These are phyloP conservation scores for Suillus occidentalis DNA, from an alignment of 768 basidiomycete genomes.

Conservation along the genomic window DNA sequence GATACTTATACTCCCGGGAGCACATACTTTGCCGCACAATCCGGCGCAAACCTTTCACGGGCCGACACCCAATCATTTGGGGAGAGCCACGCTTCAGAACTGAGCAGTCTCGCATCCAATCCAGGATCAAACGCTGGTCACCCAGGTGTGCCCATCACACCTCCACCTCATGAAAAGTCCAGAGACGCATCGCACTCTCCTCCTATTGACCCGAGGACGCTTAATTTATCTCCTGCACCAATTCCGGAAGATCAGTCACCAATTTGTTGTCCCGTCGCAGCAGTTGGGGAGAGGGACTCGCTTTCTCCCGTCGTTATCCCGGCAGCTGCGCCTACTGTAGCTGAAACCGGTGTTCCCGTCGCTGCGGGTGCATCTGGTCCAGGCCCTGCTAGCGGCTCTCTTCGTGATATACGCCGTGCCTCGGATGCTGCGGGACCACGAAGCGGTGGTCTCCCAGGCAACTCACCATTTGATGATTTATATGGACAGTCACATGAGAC, in stretches of 20 bases:
- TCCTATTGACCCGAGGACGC: constrained; percentile 23
- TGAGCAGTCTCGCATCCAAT: constrained; percentile 52
- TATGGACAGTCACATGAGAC: constrained; percentile 38
- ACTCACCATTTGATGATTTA: constrained; percentile 31
- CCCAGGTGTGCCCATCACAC: constrained; percentile 42
- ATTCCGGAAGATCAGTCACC: constrained; percentile 29
- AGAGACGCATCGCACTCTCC: constrained; percentile 9
- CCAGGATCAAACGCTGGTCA: constrained; percentile 25
- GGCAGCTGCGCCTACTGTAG: constrained; percentile 57
- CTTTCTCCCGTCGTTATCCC: constrained; percentile 26
- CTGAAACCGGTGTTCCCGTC: constrained; percentile 77
- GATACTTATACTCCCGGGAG: constrained; percentile 77
- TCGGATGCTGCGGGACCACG: constrained; percentile 37
- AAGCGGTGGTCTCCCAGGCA: constrained; percentile 29
- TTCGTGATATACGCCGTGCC: constrained; percentile 49
- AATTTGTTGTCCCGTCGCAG: constrained; percentile 18
- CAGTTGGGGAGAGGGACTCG: constrained; percentile 21
- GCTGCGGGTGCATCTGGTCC: constrained; percentile 56
- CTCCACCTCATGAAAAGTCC: constrained; percentile 34
- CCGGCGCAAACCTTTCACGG: constrained; percentile 54
- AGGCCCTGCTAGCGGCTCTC: constrained; percentile 65
- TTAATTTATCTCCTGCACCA: constrained; percentile 27
- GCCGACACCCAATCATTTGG: constrained; percentile 84
- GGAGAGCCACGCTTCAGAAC: constrained; percentile 76
- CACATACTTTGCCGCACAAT: constrained; percentile 49